A percentile compares a stretch with the other conserved stretches of the same genome.
Evolutionary conservation across 116 monocot species (phyloP).

Genomic region (Phalaenopsis hybrid): DNA sequence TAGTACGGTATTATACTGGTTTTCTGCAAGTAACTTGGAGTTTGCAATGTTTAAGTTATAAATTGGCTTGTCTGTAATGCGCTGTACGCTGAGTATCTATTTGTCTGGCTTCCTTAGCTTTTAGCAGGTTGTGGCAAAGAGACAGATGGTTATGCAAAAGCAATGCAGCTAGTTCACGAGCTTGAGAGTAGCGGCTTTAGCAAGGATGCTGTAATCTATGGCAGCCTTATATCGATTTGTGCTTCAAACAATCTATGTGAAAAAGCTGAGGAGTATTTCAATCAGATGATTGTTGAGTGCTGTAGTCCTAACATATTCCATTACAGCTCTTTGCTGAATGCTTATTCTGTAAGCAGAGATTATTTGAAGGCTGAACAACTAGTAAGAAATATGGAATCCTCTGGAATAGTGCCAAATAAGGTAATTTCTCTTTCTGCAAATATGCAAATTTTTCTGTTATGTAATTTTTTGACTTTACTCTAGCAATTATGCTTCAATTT

Average conservation of each 20-base stretch:
- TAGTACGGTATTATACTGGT: slow-evolving; percentile 57
- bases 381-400: slow-evolving; percentile 56
- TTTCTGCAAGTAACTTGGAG: neutral
- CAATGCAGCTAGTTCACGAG: slow-evolving; percentile 72
- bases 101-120: slow-evolving; percentile 40
- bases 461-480: neutral
- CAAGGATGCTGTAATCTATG: slow-evolving; percentile 90
- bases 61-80: neutral
- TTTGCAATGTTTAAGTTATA: too few species aligned
- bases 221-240: slow-evolving; percentile 76
- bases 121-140: slow-evolving; percentile 64
- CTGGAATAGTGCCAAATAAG: slow-evolving; percentile 82
- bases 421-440: slow-evolving; percentile 24
- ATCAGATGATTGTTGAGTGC: slow-evolving; percentile 73
- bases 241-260: slow-evolving; percentile 69
- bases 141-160: slow-evolving; percentile 60
- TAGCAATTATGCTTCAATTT: neutral
- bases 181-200: slow-evolving; percentile 47
- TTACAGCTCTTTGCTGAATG: slow-evolving; percentile 91
- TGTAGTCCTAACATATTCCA: slow-evolving; percentile 71
- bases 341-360: slow-evolving; percentile 67
- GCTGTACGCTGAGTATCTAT: neutral
- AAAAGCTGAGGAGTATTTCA: slow-evolving; percentile 81
- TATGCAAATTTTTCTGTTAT: neutral
- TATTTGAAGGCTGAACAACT: slow-evolving; percentile 71